Percentiles rank a stretch among this genome's conserved stretches.
Conservation (phyloP, 306 rosid genomes). For the Acacia crassicarpa region DNA sequence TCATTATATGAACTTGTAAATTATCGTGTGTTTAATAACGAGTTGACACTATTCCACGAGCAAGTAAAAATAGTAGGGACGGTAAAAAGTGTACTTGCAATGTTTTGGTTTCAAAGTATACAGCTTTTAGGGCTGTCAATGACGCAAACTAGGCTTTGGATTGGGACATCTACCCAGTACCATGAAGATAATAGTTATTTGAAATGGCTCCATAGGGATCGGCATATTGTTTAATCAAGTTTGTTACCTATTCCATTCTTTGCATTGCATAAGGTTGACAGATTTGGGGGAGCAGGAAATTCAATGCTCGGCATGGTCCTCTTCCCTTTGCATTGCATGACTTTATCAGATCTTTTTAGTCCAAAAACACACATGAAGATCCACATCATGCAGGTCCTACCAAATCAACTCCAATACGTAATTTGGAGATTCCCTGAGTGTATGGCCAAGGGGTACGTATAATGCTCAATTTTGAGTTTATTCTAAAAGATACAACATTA, state of each 20-base stretch:
- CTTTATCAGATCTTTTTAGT: background rate
- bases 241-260: background rate
- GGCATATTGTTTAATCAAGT: background rate
- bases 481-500: background rate
- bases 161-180: background rate
- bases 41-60: no score
- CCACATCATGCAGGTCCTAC: background rate
- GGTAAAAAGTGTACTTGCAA: no score
- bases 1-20: rapidly evolving
- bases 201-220: background rate
- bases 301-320: background rate
- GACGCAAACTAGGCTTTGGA: background rate
- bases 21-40: no score
- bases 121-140: no score
- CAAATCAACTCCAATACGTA: background rate
- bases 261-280: background rate
- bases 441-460: background rate
- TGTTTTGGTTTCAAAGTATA: no score
- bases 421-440: background rate
- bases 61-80: no score
- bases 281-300: background rate
- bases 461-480: background rate
- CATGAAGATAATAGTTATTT: background rate
- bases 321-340: background rate
- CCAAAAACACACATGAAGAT: background rate